These are phyloP conservation scores for Arabis hirsuta DNA, from an alignment of 345 rosid species.

Conservation along the genomic window DNA sequence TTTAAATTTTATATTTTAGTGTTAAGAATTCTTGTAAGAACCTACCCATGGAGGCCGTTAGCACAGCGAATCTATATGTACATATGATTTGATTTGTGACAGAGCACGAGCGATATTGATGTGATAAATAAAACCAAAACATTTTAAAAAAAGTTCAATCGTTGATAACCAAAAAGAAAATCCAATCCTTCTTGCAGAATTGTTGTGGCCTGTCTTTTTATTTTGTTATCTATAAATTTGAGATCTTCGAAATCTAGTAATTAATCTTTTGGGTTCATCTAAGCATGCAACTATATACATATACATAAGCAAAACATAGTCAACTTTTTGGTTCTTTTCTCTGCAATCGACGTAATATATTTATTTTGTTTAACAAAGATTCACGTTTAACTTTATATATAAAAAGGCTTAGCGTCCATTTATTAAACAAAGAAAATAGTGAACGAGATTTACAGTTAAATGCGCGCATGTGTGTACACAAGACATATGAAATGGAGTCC, in stretches of 20 bases:
- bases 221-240: not conserved
- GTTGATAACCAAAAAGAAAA: too few species aligned
- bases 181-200: too few species aligned
- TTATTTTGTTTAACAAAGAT: slow-evolving; percentile 15
- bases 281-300: not conserved
- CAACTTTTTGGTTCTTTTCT: slow-evolving; percentile 27
- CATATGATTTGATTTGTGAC: too few species aligned
- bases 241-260: not conserved
- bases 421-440: slow-evolving; percentile 12
- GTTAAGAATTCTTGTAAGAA: too few species aligned
- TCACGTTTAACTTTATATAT: not conserved
- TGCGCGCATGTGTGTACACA: slow-evolving; percentile 35
- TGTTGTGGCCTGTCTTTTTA: too few species aligned
- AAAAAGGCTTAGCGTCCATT: not conserved
- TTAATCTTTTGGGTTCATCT: not conserved
- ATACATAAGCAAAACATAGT: not conserved
- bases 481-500: slow-evolving; percentile 4
- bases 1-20: too few species aligned
- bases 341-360: slow-evolving; percentile 3
- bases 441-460: slow-evolving; percentile 32
- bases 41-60: too few species aligned
- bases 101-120: not conserved
- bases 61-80: not conserved
- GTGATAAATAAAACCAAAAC: not conserved
- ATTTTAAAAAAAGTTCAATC: not conserved